Percentiles rank a stretch among this genome's conserved stretches.
phyloP scores from a whole-genome alignment of 345 rosid species.

The Linum lewisii region DNA sequence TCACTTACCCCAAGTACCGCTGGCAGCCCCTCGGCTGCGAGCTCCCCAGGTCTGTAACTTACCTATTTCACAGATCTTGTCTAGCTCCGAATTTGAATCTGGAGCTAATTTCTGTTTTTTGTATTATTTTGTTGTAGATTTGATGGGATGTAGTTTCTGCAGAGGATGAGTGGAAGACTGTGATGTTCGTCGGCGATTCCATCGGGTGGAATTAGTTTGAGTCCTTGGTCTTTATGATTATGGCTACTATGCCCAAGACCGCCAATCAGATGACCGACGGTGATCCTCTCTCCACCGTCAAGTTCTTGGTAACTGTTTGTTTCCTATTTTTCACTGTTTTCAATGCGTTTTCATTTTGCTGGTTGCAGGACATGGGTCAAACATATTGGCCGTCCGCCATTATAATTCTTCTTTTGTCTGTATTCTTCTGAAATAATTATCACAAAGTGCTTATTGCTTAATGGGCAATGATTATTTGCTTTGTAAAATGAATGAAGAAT shows the following conservation, averaged over 20 bases:
- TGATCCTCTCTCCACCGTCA: constrained; percentile 70
- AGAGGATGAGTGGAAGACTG: constrained; percentile 51
- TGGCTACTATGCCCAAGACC: constrained; percentile 42
- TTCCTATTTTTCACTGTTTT: background rate
- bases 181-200: constrained; percentile 96
- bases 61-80: background rate
- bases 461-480: background rate
- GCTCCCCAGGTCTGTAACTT: constrained; percentile 56
- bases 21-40: constrained; percentile 28
- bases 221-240: constrained; percentile 74
- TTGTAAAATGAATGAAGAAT: background rate
- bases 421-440: too few species aligned
- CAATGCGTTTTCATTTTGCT: too few species aligned
- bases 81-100: background rate
- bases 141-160: constrained; percentile 57
- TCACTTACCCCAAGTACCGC: constrained; percentile 5
- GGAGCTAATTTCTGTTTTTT: constrained; percentile 6
- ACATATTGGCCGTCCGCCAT: too few species aligned
- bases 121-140: constrained; percentile 46
- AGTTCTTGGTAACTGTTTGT: constrained; percentile 40
- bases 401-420: too few species aligned
- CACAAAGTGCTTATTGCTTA: too few species aligned
- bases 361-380: too few species aligned
- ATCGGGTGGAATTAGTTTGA: constrained; percentile 87
- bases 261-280: constrained; percentile 48